These are phyloP conservation scores for Citrullus colocynthis DNA, from an alignment of 306 rosid genomes.

Conservation along the genomic window DNA sequence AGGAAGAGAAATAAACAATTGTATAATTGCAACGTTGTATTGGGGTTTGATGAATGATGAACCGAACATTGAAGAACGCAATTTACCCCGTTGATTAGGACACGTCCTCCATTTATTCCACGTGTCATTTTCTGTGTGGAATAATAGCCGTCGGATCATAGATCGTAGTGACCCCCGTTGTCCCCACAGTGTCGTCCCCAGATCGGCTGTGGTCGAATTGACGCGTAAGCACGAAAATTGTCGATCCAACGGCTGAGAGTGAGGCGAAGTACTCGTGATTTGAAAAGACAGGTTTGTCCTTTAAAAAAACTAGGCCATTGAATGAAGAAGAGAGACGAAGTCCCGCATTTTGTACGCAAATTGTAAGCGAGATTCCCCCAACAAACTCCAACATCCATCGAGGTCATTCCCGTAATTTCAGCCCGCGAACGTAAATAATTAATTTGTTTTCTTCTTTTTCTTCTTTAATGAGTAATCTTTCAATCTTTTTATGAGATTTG, in stretches of 20 bases:
- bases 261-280: neutral
- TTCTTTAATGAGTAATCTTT: neutral
- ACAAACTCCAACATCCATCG: neutral
- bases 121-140: neutral
- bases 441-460: neutral
- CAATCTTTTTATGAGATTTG: neutral
- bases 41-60: neutral
- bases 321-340: neutral
- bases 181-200: neutral
- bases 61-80: neutral
- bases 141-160: neutral
- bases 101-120: neutral
- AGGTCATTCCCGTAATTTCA: conserved; percentile 39
- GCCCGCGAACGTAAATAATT: neutral
- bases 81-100: neutral
- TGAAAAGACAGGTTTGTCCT: conserved; percentile 16
- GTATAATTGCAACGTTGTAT: neutral
- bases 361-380: conserved; percentile 18
- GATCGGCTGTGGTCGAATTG: neutral
- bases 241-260: neutral
- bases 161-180: neutral
- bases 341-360: conserved; percentile 26
- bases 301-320: conserved; percentile 1
- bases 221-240: neutral
- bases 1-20: no score